Conservation (phyloP, 805 yeast species). For the Suhomyces xylopsoci region DNA sequence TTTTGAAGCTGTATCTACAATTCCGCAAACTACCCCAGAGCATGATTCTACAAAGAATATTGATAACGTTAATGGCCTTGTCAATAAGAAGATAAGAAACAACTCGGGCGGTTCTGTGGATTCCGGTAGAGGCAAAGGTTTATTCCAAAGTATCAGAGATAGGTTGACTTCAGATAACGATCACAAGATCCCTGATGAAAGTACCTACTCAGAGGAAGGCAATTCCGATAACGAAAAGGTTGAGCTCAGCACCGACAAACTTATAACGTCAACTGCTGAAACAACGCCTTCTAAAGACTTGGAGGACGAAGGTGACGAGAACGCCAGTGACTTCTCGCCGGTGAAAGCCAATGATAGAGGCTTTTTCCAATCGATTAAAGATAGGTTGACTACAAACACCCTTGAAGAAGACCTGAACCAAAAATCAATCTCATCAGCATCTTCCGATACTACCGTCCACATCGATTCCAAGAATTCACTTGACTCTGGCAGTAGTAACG, state of each 20-base stretch:
- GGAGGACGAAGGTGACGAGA: constrained; percentile 8
- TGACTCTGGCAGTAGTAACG: neutral
- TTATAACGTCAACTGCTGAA: constrained; percentile 25
- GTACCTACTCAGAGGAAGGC: constrained; percentile 4
- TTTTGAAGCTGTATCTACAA: constrained; percentile 6
- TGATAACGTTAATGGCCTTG: constrained; percentile 3
- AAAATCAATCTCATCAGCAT: constrained; percentile 8
- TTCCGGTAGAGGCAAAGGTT: constrained; percentile 20
- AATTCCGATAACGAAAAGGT: constrained; percentile 10
- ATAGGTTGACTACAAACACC: constrained; percentile 19
- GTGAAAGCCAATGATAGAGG: constrained; percentile 22
- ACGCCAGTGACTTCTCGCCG: constrained; percentile 9
- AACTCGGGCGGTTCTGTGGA: constrained; percentile 2
- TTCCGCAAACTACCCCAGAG: neutral
- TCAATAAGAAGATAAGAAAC: neutral
- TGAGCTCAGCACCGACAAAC: constrained; percentile 19
- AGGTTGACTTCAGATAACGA: constrained; percentile 17
- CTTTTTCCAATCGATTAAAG: constrained; percentile 33
- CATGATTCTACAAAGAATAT: neutral
- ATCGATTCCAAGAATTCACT: neutral
- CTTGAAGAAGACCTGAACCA: constrained; percentile 1
- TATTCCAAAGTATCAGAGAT: constrained; percentile 35
- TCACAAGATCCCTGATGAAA: constrained; percentile 4
- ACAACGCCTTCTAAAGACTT: constrained; percentile 27
- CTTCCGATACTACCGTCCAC: constrained; percentile 10